Conservation (phyloP, 495 filamentous ascomycete genomes). For the Trichoderma virens region DNA sequence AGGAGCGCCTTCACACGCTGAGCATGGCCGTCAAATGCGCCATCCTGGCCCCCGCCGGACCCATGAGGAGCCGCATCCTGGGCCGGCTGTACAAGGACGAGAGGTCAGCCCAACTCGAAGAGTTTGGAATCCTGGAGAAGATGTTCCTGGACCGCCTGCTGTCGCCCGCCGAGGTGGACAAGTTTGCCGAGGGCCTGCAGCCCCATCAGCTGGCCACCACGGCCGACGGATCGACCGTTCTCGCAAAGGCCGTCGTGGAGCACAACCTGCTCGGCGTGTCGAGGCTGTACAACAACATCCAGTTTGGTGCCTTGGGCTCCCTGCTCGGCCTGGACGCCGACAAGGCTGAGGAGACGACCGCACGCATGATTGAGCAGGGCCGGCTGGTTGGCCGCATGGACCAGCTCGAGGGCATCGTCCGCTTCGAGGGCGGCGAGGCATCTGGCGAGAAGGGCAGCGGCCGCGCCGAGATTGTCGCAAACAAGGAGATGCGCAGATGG, state of each 20-base stretch:
- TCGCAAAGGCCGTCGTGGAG: conserved; percentile 91
- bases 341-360: conserved; percentile 85
- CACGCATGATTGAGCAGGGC: conserved; percentile 91
- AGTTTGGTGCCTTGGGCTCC: conserved; percentile 63
- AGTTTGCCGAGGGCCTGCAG: conserved; percentile 71
- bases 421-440: conserved; percentile 67
- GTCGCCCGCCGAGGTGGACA: conserved; percentile 67
- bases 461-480: conserved; percentile 49
- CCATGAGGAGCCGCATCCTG: conserved; percentile 68
- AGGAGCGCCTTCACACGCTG: conserved; percentile 72
- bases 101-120: conserved; percentile 61
- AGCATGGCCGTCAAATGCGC: conserved; percentile 87
- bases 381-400: conserved; percentile 83
- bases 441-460: conserved; percentile 55
- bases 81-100: conserved; percentile 92
- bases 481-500: conserved; percentile 72
- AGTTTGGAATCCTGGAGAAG: conserved; percentile 89
- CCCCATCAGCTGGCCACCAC: conserved; percentile 87
- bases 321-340: conserved; percentile 72
- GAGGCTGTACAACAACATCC: conserved; percentile 84
- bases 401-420: conserved; percentile 84
- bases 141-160: conserved; percentile 92
- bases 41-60: conserved; percentile 88
- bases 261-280: conserved; percentile 88
- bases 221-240: conserved; percentile 81